Evolutionary conservation across 2,329 filamentous ascomycete species (phyloP).

Genomic region (Penicillium griseofulvum): DNA sequence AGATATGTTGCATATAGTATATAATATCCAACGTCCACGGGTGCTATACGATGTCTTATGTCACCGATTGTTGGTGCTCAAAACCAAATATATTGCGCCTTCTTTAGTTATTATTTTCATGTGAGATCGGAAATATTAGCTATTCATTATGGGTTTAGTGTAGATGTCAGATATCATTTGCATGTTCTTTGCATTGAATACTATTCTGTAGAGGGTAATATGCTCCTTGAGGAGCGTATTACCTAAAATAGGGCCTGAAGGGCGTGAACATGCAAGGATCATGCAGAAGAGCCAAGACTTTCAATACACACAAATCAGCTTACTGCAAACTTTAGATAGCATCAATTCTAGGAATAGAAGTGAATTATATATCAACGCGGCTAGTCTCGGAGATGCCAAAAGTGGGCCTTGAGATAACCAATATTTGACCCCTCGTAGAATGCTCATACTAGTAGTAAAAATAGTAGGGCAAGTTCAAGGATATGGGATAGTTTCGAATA

Average conservation of each 20-base stretch:
- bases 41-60: background rate
- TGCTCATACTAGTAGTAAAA: background rate
- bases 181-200: background rate
- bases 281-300: background rate
- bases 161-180: background rate
- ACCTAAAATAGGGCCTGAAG: background rate
- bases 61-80: background rate
- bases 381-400: conserved; percentile 13
- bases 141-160: background rate
- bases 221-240: background rate
- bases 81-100: background rate
- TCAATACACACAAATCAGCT: background rate
- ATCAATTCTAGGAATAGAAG: background rate
- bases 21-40: background rate
- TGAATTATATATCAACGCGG: conserved; percentile 4
- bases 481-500: too few species aligned
- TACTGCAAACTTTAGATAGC: background rate
- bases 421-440: conserved; percentile 3
- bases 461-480: background rate
- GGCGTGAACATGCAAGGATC: background rate
- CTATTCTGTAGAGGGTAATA: background rate
- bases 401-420: conserved; percentile 14
- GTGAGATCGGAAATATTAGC: background rate
- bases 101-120: too few species aligned
- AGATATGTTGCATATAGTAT: background rate